A percentile compares a stretch with the other conserved stretches of the same genome.
phyloP scores from a whole-genome alignment of 1,139 yeast species.

The Petasospora rhodanensis region DNA sequence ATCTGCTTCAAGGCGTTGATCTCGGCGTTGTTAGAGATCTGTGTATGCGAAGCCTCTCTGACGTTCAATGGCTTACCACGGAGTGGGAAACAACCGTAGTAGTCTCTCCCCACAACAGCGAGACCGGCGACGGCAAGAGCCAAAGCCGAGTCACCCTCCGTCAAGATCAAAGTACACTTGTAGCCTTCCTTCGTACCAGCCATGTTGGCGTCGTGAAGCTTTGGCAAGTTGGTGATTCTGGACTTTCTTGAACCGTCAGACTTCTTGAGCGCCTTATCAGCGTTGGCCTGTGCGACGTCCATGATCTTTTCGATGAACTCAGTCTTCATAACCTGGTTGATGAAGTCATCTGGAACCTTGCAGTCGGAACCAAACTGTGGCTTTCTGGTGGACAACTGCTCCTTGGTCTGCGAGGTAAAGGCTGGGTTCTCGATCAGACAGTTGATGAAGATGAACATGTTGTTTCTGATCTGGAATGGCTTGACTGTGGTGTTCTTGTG shows the following conservation, averaged over 20 bases:
- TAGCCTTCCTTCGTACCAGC: conserved; percentile 95
- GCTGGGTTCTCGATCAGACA: conserved; percentile 96
- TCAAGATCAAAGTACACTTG: conserved; percentile 86
- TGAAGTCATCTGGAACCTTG: conserved; percentile 70
- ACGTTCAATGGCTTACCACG: conserved; percentile 94
- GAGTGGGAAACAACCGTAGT: conserved; percentile 92
- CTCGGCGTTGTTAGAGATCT: conserved; percentile 86
- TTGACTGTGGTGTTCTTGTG: conserved; percentile 74
- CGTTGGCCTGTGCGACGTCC: conserved; percentile 82
- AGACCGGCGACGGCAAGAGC: conserved; percentile 92
- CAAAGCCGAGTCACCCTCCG: conserved; percentile 98
- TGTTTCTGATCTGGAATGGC: conserved; percentile 84
- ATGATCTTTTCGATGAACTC: conserved; percentile 78
- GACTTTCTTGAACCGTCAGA: conserved; percentile 86
- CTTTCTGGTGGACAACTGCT: conserved; percentile 85
- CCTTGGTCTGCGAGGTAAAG: conserved; percentile 96
- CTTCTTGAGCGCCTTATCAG: conserved; percentile 80
- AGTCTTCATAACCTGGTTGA: conserved; percentile 68
- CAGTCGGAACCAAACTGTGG: conserved; percentile 87
- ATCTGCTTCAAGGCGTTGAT: conserved; percentile 94
- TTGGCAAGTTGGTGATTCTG: conserved; percentile 85
- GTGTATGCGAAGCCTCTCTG: conserved; percentile 94
- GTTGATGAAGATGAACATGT: conserved; percentile 86
- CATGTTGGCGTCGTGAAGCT: conserved; percentile 91
- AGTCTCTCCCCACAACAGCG: conserved; percentile 93